phyloP scores from a whole-genome alignment of 768 basidiomycete species.

The Chalciporus chontae region DNA sequence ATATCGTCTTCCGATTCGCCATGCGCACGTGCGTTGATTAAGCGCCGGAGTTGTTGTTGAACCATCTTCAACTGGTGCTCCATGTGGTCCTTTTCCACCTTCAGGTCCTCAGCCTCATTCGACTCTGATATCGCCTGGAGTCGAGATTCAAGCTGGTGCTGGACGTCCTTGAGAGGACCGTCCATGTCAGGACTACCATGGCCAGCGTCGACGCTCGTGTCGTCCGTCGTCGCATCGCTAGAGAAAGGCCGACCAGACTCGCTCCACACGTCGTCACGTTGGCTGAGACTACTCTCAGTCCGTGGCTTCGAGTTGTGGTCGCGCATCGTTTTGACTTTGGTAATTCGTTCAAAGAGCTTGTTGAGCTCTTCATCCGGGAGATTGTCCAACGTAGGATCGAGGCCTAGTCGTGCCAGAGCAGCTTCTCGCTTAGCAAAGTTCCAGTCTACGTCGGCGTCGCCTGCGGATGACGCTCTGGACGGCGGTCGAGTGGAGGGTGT shows the following conservation, averaged over 20 bases:
- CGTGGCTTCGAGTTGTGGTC: conserved; percentile 77
- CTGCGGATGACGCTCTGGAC: conserved; percentile 67
- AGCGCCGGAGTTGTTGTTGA: conserved; percentile 75
- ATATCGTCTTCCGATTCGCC: conserved; percentile 70
- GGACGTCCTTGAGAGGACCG: conserved; percentile 63
- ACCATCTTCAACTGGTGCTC: conserved; percentile 82
- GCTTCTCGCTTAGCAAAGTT: conserved; percentile 95
- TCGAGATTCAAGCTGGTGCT: conserved; percentile 71
- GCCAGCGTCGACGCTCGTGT: conserved; percentile 76
- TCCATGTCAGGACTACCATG: conserved; percentile 64
- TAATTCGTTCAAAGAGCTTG: conserved; percentile 91
- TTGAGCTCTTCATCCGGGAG: conserved; percentile 94
- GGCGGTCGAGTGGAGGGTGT: conserved; percentile 67
- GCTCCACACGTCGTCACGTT: conserved; percentile 87
- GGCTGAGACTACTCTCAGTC: conserved; percentile 86
- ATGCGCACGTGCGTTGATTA: conserved; percentile 70
- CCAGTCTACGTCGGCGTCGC: conserved; percentile 85
- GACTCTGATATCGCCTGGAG: conserved; percentile 60
- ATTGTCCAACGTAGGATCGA: conserved; percentile 87
- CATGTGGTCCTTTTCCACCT: conserved; percentile 91
- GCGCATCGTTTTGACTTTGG: conserved; percentile 85
- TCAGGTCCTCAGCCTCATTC: conserved; percentile 78
- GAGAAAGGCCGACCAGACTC: conserved; percentile 77
- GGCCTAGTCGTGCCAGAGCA: conserved; percentile 78
- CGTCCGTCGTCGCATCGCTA: conserved; percentile 79